These are phyloP conservation scores for Tephrocybe rancida DNA, from an alignment of 768 basidiomycete genomes.

Conservation along the genomic window DNA sequence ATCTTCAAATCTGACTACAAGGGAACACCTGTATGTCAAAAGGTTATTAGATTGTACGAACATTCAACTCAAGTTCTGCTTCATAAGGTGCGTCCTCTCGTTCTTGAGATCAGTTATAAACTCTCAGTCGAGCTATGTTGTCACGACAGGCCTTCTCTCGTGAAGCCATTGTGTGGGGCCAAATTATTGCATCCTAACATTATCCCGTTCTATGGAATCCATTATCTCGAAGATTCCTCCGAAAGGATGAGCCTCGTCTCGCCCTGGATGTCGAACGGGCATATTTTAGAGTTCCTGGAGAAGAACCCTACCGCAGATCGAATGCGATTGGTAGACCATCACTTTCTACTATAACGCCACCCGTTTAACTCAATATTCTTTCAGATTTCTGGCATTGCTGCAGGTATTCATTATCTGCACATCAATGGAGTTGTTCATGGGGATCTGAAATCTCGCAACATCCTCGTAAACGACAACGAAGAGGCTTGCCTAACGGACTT, in stretches of 20 bases:
- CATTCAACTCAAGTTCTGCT: conserved; percentile 17
- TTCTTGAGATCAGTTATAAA: no score
- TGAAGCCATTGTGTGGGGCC: conserved; percentile 14
- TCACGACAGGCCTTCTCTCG: conserved; percentile 9
- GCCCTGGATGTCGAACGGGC: conserved; percentile 39
- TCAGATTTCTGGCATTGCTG: conserved; percentile 30
- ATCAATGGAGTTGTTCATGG: conserved; percentile 41
- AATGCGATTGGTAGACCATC: neutral
- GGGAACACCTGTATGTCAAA: conserved; percentile 24
- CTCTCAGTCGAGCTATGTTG: no score
- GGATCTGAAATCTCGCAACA: conserved; percentile 41
- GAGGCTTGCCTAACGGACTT: conserved; percentile 52
- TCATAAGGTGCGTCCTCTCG: conserved; percentile 30
- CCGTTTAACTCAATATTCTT: neutral
- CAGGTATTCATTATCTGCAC: conserved; percentile 35
- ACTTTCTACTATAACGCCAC: conserved; percentile 12
- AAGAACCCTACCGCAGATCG: conserved; percentile 11
- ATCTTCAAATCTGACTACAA: conserved; percentile 25
- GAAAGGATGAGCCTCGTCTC: conserved; percentile 32
- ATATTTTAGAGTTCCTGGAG: conserved; percentile 24
- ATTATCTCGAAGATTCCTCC: conserved; percentile 25
- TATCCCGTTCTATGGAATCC: conserved; percentile 40
- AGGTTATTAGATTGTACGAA: conserved; percentile 26
- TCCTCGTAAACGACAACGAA: conserved; percentile 9
- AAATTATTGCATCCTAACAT: conserved; percentile 21